Evolutionary conservation across 169 alveolate species (phyloP).

Genomic region (Babesia divergens): DNA sequence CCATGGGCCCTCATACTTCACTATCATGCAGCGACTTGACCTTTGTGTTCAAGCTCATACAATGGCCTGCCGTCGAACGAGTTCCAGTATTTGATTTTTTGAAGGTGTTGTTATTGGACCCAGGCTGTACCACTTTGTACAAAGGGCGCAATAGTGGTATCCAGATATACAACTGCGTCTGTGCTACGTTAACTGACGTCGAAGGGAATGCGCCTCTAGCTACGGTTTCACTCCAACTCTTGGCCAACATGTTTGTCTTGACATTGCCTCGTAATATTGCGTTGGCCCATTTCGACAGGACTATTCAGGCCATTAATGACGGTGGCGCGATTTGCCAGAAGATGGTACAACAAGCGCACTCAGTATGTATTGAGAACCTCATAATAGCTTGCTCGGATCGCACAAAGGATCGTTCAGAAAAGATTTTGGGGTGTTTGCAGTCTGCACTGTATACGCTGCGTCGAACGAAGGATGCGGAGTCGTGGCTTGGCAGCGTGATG

Average conservation of each 20-base stretch:
- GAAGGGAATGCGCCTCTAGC: constrained; percentile 4
- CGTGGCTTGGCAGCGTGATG: constrained; percentile 11
- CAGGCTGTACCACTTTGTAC: constrained; percentile 8
- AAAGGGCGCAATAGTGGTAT: constrained; percentile 34
- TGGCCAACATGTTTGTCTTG: constrained; percentile 34
- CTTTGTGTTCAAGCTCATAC: constrained; percentile 41
- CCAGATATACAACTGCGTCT: neutral
- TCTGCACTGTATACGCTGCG: neutral
- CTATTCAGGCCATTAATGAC: constrained; percentile 5
- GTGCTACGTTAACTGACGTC: neutral
- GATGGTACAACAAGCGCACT: constrained; percentile 51
- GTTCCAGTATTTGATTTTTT: constrained; percentile 55
- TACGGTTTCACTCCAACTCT: constrained; percentile 43
- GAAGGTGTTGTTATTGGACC: constrained; percentile 14
- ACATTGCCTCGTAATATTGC: constrained; percentile 29
- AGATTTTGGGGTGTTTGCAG: neutral
- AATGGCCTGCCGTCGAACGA: constrained; percentile 49
- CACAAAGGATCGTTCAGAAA: neutral
- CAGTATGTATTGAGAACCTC: constrained; percentile 42
- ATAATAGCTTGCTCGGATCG: constrained; percentile 28
- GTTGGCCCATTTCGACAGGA: constrained; percentile 17
- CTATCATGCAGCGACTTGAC: constrained; percentile 36
- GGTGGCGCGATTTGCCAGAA: neutral
- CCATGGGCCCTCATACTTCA: too few relatives aligned
- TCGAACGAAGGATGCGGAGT: neutral